Conservation (phyloP, 768 basidiomycete species). For the Boletus edulis region DNA sequence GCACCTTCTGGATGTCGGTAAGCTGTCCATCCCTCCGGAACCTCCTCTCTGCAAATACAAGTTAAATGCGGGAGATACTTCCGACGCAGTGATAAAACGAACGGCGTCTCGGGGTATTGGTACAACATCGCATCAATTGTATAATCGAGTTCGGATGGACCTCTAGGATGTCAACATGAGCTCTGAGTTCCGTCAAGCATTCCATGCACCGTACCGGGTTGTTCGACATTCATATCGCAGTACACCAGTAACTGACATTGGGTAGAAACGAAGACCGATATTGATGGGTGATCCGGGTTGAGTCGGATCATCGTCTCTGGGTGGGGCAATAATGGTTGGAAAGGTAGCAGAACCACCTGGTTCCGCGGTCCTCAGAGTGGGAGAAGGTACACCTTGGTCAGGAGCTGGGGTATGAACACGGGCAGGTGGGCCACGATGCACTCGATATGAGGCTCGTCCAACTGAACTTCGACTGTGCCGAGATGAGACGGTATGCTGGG, state of each 20-base stretch:
- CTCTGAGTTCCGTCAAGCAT: neutral
- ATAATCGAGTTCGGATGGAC: neutral
- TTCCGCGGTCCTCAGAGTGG: neutral
- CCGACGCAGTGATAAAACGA: slow-evolving; percentile 5
- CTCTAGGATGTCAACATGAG: slow-evolving; percentile 8
- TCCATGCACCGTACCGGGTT: slow-evolving; percentile 6
- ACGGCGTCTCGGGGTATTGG: slow-evolving; percentile 18
- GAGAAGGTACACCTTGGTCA: neutral
- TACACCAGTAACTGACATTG: slow-evolving; percentile 13
- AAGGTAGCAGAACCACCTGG: neutral
- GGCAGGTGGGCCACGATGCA: slow-evolving; percentile 14
- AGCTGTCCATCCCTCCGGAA: slow-evolving; percentile 42
- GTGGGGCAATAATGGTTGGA: slow-evolving; percentile 1
- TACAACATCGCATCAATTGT: slow-evolving; percentile 16
- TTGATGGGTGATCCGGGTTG: slow-evolving; percentile 5
- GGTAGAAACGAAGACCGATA: slow-evolving; percentile 6
- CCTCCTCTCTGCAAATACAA: slow-evolving; percentile 1
- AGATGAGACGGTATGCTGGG: slow-evolving; percentile 16
- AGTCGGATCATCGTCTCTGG: slow-evolving; percentile 1
- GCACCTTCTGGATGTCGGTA: slow-evolving; percentile 60
- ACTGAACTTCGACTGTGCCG: slow-evolving; percentile 10
- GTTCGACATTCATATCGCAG: slow-evolving; percentile 5
- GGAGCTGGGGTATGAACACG: slow-evolving; percentile 7
- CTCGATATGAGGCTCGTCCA: slow-evolving; percentile 24
- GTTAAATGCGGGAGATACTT: neutral